Evolutionary conservation across 2,329 filamentous ascomycete species (phyloP), one percentile per base, ranked within the genome.

Genomic region (Clonostachys sp.): DNA sequence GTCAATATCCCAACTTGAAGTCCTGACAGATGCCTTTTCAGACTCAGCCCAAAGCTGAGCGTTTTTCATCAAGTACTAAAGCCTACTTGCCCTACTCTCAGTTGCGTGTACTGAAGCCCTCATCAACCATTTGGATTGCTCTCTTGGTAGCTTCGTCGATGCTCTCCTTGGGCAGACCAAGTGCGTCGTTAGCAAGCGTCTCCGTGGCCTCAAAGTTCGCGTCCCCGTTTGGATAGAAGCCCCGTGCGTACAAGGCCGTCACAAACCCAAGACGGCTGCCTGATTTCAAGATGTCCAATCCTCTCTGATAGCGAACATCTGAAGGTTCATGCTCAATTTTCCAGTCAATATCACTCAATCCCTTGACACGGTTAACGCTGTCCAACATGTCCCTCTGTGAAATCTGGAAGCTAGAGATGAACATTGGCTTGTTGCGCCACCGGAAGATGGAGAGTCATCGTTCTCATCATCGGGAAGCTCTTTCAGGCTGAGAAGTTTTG

Each of bases 331-430:
- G 62, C 2, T 57, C 67, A 47, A 88, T 72, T 3, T 59, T 72
- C 84, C 84, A 89, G 55, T 87, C 83, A 0, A 61, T 63, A 38
- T 83, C 77, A 2, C 65, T 75, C 0, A 76, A 80, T 0, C 74
- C 74, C 0, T 78, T 76, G 5, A 83, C 82, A 0, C 77, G 74
- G 55, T 83, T 72, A 12, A 84, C 62, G n/a, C 74, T 75, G 38
- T 77, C 74, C 46, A 88, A 72, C 68, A 88, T 87, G 12, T 88
- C 83, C 10, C 72, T 71, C 61, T 89, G 85, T 49, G 64, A 80
- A 50, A 83, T 54, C 12, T 66, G 60, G 64, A 86, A 87, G 50
- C 77, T 83, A 8, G 68, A 71, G 12, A 84, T 53, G 53, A 73
- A 79, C 2, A 84, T 56, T 1, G 56, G 52, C 44, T 72, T 70